Conservation (phyloP, 2,329 filamentous ascomycete species). For the Dactylellina parvicollis region DNA sequence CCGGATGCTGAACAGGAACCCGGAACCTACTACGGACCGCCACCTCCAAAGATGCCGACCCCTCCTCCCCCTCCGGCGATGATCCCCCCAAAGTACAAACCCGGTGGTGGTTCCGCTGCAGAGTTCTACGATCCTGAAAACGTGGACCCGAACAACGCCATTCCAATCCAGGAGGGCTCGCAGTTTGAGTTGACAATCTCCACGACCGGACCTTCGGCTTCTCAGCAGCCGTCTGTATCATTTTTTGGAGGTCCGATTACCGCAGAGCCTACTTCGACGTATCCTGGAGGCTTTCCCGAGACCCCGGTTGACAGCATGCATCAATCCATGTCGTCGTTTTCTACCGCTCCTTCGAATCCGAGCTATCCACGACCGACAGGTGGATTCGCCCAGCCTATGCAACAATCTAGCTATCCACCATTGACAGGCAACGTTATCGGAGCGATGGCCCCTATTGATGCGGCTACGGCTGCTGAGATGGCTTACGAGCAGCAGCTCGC, state of each 20-base stretch:
- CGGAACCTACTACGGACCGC: constrained; percentile 50
- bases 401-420: constrained; percentile 3
- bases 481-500: constrained; percentile 44
- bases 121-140: constrained; percentile 46
- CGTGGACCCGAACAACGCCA: constrained; percentile 30
- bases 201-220: background rate
- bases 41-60: constrained; percentile 46
- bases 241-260: constrained; percentile 43
- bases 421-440: constrained; percentile 4
- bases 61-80: constrained; percentile 45
- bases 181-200: constrained; percentile 42
- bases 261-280: constrained; percentile 27
- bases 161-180: constrained; percentile 49
- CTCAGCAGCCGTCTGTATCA: constrained; percentile 18
- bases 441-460: constrained; percentile 35
- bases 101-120: constrained; percentile 47
- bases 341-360: constrained; percentile 22
- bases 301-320: constrained; percentile 21
- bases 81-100: constrained; percentile 46
- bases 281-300: constrained; percentile 25
- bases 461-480: constrained; percentile 43
- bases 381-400: constrained; percentile 19
- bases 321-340: constrained; percentile 28
- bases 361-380: constrained; percentile 29
- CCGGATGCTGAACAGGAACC: constrained; percentile 32